Evolutionary conservation across 2,329 filamentous ascomycete species (phyloP), one percentile per base, ranked within the genome.

Genomic region (Basipetospora chlamydospora): DNA sequence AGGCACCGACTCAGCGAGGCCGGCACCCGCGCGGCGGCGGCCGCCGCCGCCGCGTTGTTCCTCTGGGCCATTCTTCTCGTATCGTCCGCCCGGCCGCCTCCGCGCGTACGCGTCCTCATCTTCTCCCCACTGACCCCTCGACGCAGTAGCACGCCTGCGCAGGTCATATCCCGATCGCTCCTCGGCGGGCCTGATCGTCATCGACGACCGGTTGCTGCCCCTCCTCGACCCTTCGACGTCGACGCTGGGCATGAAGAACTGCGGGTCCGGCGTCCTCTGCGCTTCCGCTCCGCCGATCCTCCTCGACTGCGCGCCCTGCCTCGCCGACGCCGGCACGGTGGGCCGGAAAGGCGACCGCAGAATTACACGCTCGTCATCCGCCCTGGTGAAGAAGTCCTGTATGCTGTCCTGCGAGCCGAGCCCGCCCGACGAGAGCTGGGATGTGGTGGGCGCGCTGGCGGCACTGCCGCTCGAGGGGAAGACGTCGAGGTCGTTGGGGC

Each of bases 291-390:
- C 28, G 5, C 20, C 29, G 10, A 13, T 41, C 40, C 21, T n/a
- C 48, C 47, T 31, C 42, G 48, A 35, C 53, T 45, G 10, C 54
- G 47, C 35, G 18, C 32, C 39, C 25, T 33, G 29, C 30, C 32
- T 34, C 17, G 58, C 50, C n/a, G n/a, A n/a, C 1, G 57, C 49
- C 5, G 61, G 60, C 12, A 74, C 47, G 8, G 67, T 72, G 0
- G 70, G 70, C 12, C 63, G 65, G 33, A 74, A 74, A 0, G 69
- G 69, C 20, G 67, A 60, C 16, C 67, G 59, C 26, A 70, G 49
- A 35, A 74, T 69, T 23, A 71, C 60, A 39, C 64, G 60, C 32
- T 73, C 67, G 45, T 74, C 69, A 37, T 71, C 66, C 37, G 66
- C 67, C 40, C 60, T 61, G 40, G 57, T 60, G 32, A 62, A 54